Evolutionary conservation across 1,284 basidiomycete species (phyloP), one percentile per base, ranked within the genome.

Genomic region (Coniferiporia sulphurascens): DNA sequence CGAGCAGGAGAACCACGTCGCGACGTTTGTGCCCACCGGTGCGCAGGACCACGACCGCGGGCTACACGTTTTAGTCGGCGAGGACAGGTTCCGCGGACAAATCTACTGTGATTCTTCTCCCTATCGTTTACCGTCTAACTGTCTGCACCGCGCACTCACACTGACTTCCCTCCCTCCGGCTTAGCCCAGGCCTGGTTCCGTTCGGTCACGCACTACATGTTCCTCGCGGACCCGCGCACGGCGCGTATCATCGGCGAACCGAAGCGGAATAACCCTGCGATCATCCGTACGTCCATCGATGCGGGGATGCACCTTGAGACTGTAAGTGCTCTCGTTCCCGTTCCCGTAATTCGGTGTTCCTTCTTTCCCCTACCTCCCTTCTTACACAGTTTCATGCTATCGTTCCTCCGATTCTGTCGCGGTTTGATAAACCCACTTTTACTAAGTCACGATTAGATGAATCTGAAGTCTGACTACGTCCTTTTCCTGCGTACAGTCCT

Each of bases 41-140:
- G 71, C 74, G 2, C 73, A 74, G 9, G 76, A 80, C 19, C 83
- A 79, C 70, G 82, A 84, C 58, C 72, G 80, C 43, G 80, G 79
- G 0, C 68, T 78, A 8, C 78, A 81, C 61, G 71, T 78, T 34
- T 73, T 82, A 22, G 75, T 77, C 6, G 82, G 82, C 32, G 82
- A 83, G 58, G 71, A 74, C 6, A 74, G 74, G 56, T 82, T 77
- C 67, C 67, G 77, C 21, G 79, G 79, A n/a, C 64, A 65, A 54
- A 70, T 68, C 44, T 65, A 74, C 68, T 73, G 78, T 80, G 58
- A 57, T 74, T 70, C 27, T 55, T 32, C 44, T 12, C 56, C n/a
- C 48, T 5, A 7, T 32, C 35, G 49, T 35, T 21, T 43, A n/a
- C n/a, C n/a, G n/a, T n/a, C 32, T 43, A 10, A 10, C 32, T 56